phyloP scores from a whole-genome alignment of 352 stramenopile species.

The Phytopythium cucurbitacearum region DNA sequence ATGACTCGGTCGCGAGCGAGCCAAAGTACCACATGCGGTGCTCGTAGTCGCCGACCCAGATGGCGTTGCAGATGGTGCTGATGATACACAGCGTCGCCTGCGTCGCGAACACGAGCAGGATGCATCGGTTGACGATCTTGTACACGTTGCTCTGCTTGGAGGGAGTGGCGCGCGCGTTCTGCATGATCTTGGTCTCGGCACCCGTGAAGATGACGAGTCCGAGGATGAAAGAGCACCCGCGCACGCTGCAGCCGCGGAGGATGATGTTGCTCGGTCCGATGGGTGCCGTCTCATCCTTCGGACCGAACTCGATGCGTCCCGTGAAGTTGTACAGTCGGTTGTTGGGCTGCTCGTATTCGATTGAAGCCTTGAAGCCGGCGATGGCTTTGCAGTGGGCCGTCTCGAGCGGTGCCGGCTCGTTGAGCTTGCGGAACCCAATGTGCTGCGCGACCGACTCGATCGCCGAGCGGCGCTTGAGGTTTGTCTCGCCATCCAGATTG shows the following conservation, averaged over 20 bases:
- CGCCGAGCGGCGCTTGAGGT: slow-evolving; percentile 82
- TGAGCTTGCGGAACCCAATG: slow-evolving; percentile 55
- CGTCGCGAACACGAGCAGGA: slow-evolving; percentile 64
- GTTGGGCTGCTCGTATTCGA: slow-evolving; percentile 81
- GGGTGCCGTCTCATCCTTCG: slow-evolving; percentile 28
- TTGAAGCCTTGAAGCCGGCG: slow-evolving; percentile 28
- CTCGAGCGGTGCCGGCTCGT: slow-evolving; percentile 38
- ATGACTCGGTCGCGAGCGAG: slow-evolving; percentile 6
- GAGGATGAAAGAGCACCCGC: slow-evolving; percentile 51
- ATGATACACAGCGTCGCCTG: slow-evolving; percentile 57
- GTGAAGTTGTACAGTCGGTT: slow-evolving; percentile 74
- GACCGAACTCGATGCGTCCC: slow-evolving; percentile 35
- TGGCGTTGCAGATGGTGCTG: slow-evolving; percentile 52
- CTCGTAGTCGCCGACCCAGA: slow-evolving; percentile 41
- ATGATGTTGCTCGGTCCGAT: slow-evolving; percentile 77
- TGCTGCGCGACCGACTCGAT: slow-evolving; percentile 51
- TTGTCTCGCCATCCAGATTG: slow-evolving; percentile 93
- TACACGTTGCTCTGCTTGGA: slow-evolving; percentile 78
- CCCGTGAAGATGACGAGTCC: slow-evolving; percentile 89
- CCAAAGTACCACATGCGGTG: slow-evolving; percentile 48
- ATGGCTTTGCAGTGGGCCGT: slow-evolving; percentile 30
- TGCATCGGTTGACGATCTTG: slow-evolving; percentile 62
- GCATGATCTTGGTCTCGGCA: slow-evolving; percentile 85
- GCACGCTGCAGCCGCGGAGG: slow-evolving; percentile 72
- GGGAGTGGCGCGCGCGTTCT: slow-evolving; percentile 58